Evolutionary conservation across 306 rosid species (phyloP).

Genomic region (Glycine latifolia): DNA sequence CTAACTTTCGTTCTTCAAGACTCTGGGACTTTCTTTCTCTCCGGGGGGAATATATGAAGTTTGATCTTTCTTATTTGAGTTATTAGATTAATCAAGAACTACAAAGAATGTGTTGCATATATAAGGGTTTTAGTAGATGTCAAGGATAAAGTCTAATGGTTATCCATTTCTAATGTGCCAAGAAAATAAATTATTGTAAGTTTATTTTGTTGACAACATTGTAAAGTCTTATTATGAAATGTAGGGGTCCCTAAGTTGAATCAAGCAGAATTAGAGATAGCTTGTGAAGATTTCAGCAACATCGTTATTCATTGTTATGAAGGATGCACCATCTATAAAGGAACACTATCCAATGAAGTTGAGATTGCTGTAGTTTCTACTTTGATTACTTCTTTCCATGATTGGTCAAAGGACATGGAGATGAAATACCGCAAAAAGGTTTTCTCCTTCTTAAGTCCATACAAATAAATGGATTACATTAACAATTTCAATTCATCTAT

Average conservation of each 20-base stretch:
- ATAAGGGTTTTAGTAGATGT: not conserved
- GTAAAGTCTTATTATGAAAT: slow-evolving; percentile 31
- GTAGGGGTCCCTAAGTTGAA: slow-evolving; percentile 94
- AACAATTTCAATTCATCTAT: not conserved
- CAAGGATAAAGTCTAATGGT: not conserved
- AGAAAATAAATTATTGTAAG: slow-evolving; percentile 9
- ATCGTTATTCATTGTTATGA: slow-evolving; percentile 59
- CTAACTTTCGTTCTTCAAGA: no score
- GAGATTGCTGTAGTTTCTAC: slow-evolving; percentile 93
- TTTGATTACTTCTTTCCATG: slow-evolving; percentile 57
- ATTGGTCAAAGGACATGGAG: slow-evolving; percentile 82
- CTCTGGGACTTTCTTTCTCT: no score
- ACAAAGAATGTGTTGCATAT: no score
- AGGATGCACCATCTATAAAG: slow-evolving; percentile 72
- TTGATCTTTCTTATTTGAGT: not conserved
- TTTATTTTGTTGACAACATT: slow-evolving; percentile 22
- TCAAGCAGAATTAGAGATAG: slow-evolving; percentile 77
- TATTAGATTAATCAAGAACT: not conserved
- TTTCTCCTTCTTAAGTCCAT: slow-evolving; percentile 23
- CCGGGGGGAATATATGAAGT: not conserved
- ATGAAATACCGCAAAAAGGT: slow-evolving; percentile 79
- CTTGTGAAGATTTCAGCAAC: slow-evolving; percentile 98
- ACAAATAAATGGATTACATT: slow-evolving; percentile 3
- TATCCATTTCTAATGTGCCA: not conserved
- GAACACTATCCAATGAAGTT: slow-evolving; percentile 90